Evolutionary conservation across 257 asterid genomes (phyloP).

Genomic region (Marsdenia floribunda): DNA sequence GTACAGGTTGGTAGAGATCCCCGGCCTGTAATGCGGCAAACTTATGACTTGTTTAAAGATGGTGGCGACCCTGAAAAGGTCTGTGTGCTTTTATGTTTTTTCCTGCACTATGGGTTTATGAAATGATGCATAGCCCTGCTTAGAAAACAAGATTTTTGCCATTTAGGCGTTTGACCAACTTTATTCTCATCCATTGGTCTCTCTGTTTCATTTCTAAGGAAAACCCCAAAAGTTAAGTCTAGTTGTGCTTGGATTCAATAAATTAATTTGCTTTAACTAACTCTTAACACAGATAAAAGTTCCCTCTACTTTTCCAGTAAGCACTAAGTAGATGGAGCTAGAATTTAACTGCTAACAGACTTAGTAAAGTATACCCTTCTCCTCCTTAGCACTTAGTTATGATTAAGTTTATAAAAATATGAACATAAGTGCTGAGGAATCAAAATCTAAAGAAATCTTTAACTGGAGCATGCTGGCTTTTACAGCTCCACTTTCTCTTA

Average conservation of each 20-base stretch:
- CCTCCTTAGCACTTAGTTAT: neutral
- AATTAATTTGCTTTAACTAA: neutral
- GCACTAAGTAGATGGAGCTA: neutral
- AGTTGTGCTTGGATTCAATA: neutral
- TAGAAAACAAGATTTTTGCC: neutral
- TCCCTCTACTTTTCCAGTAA: neutral
- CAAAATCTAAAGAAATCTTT: neutral
- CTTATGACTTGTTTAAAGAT: slow-evolving; percentile 64
- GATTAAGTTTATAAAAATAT: neutral
- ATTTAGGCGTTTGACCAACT: neutral
- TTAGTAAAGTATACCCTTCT: neutral
- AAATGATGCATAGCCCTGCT: neutral
- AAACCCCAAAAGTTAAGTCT: neutral
- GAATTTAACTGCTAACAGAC: neutral
- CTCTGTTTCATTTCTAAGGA: neutral
- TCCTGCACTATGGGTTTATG: neutral
- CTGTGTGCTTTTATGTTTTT: neutral
- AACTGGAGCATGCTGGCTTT: neutral
- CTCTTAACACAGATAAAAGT: neutral
- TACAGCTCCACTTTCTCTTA: neutral
- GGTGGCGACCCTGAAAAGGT: slow-evolving; percentile 96
- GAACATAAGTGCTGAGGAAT: neutral
- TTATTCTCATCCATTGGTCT: neutral
- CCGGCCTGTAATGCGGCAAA: slow-evolving; percentile 76
- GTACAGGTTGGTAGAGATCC: slow-evolving; percentile 78